phyloP scores from a whole-genome alignment of 257 asterid species.

The Echium plantagineum region DNA sequence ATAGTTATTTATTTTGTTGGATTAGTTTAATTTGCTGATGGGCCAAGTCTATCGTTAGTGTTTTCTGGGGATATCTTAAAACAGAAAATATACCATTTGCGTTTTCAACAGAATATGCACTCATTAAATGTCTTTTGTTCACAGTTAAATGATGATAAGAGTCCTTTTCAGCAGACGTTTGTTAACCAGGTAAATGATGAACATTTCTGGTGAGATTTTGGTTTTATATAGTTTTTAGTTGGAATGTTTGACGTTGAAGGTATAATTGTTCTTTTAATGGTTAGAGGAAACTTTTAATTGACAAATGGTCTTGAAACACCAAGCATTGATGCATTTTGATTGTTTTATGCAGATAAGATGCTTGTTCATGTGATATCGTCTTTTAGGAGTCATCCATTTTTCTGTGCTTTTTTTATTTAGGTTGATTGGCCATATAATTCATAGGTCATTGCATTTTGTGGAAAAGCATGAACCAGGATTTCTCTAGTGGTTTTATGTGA shows the following conservation, averaged over 20 bases:
- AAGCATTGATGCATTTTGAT: background rate
- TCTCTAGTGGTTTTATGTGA: too few relatives aligned
- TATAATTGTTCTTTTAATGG: background rate
- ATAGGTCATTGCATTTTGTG: too few relatives aligned
- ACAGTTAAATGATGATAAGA: slow-evolving; percentile 82
- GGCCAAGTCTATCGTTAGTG: background rate
- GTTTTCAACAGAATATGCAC: background rate
- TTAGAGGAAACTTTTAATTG: background rate
- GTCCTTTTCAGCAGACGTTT: slow-evolving; percentile 91
- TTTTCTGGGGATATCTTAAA: too few relatives aligned
- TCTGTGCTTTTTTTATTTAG: too few relatives aligned
- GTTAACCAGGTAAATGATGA: slow-evolving; percentile 66
- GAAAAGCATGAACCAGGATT: too few relatives aligned
- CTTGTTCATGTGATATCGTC: background rate
- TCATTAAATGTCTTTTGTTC: slow-evolving; percentile 10
- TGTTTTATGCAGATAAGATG: too few relatives aligned
- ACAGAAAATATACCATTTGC: too few relatives aligned
- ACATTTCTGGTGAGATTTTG: background rate
- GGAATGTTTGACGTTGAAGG: background rate
- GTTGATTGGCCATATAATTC: too few relatives aligned
- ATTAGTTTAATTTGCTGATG: background rate
- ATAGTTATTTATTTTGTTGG: background rate
- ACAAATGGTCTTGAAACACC: background rate
- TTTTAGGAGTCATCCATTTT: too few relatives aligned
- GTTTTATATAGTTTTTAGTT: background rate